These are phyloP conservation scores for Seminavis robusta DNA, from an alignment of 108 stramenopile species.

Conservation along the genomic window DNA sequence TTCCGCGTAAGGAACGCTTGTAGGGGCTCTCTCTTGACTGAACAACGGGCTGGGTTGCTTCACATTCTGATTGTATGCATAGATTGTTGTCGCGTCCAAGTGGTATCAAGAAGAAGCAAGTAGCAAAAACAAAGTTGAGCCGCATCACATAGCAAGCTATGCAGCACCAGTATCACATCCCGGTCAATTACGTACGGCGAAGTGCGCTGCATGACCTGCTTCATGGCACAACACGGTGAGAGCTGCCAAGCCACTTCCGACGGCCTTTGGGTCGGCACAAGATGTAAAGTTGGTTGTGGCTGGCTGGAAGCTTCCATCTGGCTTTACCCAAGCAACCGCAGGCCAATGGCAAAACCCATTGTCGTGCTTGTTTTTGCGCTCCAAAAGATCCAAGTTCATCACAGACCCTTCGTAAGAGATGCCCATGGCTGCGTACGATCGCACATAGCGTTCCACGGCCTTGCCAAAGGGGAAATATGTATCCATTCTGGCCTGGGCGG, in stretches of 20 bases:
- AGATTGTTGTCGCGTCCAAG: no score
- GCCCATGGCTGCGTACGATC: conserved; percentile 56
- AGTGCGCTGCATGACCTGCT: conserved; percentile 73
- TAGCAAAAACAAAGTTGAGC: no score
- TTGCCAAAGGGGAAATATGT: conserved; percentile 73
- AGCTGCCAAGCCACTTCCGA: conserved; percentile 55
- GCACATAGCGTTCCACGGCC: conserved; percentile 43
- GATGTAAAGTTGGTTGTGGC: conserved; percentile 60
- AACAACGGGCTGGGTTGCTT: conserved; percentile 51
- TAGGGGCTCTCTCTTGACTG: conserved; percentile 67
- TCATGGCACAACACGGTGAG: conserved; percentile 63
- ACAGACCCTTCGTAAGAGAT: conserved; percentile 54
- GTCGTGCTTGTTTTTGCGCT: conserved; percentile 54
- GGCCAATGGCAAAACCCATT: conserved; percentile 83
- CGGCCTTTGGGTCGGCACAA: conserved; percentile 50
- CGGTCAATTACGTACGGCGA: no score
- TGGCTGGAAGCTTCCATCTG: conserved; percentile 47
- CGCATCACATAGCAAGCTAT: no score
- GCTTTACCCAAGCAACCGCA: conserved; percentile 49
- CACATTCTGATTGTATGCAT: no score
- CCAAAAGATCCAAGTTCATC: conserved; percentile 64
- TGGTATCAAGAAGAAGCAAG: no score
- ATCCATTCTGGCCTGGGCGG: no score
- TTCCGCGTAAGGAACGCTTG: conserved; percentile 63
- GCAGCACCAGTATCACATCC: no score